Base-by-base conservation (phyloP, 805 yeast species). In the Zygoascus tannicola region DNA sequence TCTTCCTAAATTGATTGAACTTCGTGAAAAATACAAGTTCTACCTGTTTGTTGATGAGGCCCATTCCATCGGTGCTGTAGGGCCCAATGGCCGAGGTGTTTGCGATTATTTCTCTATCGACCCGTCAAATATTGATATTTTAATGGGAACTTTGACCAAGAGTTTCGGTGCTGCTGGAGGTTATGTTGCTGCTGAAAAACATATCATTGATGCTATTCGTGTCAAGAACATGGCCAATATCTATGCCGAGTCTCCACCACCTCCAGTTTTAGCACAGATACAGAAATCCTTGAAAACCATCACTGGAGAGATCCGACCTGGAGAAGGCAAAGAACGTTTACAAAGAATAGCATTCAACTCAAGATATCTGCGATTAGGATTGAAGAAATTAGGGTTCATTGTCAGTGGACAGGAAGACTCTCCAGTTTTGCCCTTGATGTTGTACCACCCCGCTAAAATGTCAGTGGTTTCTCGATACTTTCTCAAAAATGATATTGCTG, bases 91-190 rank as follows among this genome's bases (percentile, higher is more conserved):
- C 38, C 80, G 84, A 58, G 99, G 99, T 58, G 82, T 92, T 32
- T 88, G 97, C 68, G 97, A 92, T 58, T 85, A 85, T 66, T 92
- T 84, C 62, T 81, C 81, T 44, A 76, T 92, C 40, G 74, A 78
- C 51, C 90, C 97, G 34, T 60, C 66, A 10, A 76, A 76, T 36
- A 70, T 92, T 45, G 99, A 92, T 65, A 68, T 92, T 50, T 66
- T 92, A 52, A 92, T 92, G 99, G 99, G 99, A 41, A 92, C 99
- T 5, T 75, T 92, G 46, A 94, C 98, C 42, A 92, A 92, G 66
- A 85, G 96, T 1, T 92, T 92, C 63, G 98, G 99, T 61, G 97
- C 98, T 15, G 86, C 97, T 35, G 99, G 99, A 58, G 99, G 98
- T 38, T 92, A 92, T 61, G 69, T 92, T 50, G 90, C 95, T n/a